Evolutionary conservation across 129 eudicot species (phyloP).

Genomic region (Solidago caesia): DNA sequence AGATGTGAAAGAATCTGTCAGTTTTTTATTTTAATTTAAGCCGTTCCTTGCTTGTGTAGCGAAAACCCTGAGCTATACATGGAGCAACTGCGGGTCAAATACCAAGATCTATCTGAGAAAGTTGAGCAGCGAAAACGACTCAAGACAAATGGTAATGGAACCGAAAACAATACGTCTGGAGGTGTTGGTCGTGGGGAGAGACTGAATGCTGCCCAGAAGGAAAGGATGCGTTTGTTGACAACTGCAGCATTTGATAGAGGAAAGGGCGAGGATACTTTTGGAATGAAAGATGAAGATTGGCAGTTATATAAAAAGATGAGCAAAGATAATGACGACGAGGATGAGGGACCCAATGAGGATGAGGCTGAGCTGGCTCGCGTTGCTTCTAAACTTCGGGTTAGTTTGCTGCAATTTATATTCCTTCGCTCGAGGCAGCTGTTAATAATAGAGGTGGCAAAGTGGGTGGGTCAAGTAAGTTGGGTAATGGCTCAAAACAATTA

Average conservation of each 20-base stretch:
- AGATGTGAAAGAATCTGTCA: neutral
- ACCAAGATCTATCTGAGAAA: conserved; percentile 71
- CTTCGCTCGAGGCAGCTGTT: neutral
- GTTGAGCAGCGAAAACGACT: conserved; percentile 84
- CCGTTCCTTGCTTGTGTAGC: conserved; percentile 32
- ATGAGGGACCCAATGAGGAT: conserved; percentile 80
- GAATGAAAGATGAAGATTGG: conserved; percentile 96
- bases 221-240: conserved; percentile 91
- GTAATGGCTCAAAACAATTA: too few relatives aligned
- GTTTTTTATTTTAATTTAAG: neutral
- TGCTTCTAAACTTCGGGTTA: conserved; percentile 79
- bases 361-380: conserved; percentile 83
- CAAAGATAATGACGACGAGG: conserved; percentile 94
- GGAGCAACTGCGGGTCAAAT: conserved; percentile 80
- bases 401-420: conserved; percentile 18
- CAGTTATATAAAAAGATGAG: conserved; percentile 94
- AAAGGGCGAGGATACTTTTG: conserved; percentile 98
- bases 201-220: conserved; percentile 86
- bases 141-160: conserved; percentile 73
- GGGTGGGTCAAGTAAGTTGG: too few relatives aligned
- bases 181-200: conserved; percentile 99
- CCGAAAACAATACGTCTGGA: conserved; percentile 68
- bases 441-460: neutral
- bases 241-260: conserved; percentile 98
- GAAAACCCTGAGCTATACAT: conserved; percentile 86